Conservation (phyloP, 331 rosid species). For the Telfairia occidentalis region DNA sequence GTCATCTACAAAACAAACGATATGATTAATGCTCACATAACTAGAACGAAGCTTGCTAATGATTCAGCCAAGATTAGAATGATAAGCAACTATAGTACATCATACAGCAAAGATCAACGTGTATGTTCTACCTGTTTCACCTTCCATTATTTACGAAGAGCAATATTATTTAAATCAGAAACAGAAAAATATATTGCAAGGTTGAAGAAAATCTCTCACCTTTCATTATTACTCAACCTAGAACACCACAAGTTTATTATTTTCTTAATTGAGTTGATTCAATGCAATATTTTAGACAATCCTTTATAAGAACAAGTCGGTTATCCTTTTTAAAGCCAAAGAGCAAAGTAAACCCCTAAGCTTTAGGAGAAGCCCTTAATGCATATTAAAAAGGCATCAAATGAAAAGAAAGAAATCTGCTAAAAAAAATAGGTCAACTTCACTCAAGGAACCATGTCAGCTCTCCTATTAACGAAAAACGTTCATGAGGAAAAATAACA, state of each 20-base stretch:
- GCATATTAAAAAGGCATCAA: too few relatives aligned
- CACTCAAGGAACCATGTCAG: too few relatives aligned
- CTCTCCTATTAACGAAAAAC: too few relatives aligned
- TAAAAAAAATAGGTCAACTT: too few relatives aligned
- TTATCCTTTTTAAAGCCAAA: too few relatives aligned
- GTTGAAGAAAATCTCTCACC: neutral
- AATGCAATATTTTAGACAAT: too few relatives aligned
- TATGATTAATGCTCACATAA: slow-evolving; percentile 1
- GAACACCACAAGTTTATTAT: neutral
- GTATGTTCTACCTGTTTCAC: neutral
- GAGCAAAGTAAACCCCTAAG: too few relatives aligned
- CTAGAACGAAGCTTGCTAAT: neutral
- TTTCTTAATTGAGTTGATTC: too few relatives aligned
- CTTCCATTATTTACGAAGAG: neutral
- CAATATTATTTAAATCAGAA: neutral
- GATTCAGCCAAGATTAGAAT: neutral
- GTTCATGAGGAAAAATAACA: too few relatives aligned
- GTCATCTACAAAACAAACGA: slow-evolving; percentile 48
- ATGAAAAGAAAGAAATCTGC: too few relatives aligned
- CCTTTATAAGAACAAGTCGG: too few relatives aligned
- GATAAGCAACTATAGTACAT: neutral
- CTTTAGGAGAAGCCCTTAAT: too few relatives aligned
- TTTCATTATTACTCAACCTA: neutral
- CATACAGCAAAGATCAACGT: neutral
- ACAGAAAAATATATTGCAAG: neutral